phyloP scores from a whole-genome alignment of 331 rosid species.

The Quercus phellos region DNA sequence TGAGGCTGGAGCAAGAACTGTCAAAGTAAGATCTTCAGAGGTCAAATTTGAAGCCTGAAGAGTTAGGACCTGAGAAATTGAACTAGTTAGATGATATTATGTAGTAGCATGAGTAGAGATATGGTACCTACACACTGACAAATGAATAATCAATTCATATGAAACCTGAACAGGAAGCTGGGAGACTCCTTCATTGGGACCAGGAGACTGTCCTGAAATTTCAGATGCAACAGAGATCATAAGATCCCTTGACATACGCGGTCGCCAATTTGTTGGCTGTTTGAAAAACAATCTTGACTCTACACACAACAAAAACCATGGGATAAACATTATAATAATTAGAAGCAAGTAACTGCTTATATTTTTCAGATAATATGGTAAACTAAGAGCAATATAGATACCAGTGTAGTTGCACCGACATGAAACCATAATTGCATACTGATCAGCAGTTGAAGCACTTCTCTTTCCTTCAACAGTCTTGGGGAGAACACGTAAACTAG shows the following conservation, averaged over 20 bases:
- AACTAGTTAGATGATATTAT: constrained; percentile 24
- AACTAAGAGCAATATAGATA: constrained; percentile 17
- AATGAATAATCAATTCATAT: constrained; percentile 7
- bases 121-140: background rate
- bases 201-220: constrained; percentile 49
- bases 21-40: constrained; percentile 76
- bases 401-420: constrained; percentile 92
- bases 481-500: constrained; percentile 36
- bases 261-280: constrained; percentile 81
- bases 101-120: background rate
- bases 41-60: constrained; percentile 96
- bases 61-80: constrained; percentile 73
- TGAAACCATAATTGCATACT: constrained; percentile 83
- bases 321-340: constrained; percentile 1
- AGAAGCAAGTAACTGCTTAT: constrained; percentile 14
- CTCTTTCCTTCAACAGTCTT: constrained; percentile 46
- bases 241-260: constrained; percentile 73
- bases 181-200: constrained; percentile 41
- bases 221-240: constrained; percentile 74
- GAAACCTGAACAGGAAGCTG: constrained; percentile 86
- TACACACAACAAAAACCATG: constrained; percentile 23
- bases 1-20: constrained; percentile 89
- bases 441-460: constrained; percentile 39
- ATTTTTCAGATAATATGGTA: constrained; percentile 10
- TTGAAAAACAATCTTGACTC: constrained; percentile 85